Percentiles rank a stretch among this genome's conserved stretches.
phyloP scores from a whole-genome alignment of 805 yeast species.

The Cyberlindnera sargentensis region DNA sequence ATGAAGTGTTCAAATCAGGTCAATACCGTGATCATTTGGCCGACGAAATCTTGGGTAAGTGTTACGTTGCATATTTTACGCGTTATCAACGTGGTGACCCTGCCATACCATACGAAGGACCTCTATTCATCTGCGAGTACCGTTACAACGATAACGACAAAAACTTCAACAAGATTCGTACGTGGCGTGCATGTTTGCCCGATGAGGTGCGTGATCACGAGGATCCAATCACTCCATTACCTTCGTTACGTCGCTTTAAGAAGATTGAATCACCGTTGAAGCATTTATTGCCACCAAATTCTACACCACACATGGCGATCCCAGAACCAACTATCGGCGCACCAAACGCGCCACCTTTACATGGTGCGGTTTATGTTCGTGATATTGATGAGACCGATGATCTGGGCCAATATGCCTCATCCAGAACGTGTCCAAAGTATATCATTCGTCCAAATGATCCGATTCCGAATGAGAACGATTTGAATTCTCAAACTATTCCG shows the following conservation, averaged over 20 bases:
- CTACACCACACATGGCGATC: conserved; percentile 62
- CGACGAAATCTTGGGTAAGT: conserved; percentile 84
- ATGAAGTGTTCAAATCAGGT: conserved; percentile 95
- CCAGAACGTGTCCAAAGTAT: conserved; percentile 37
- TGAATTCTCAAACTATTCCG: conserved; percentile 14
- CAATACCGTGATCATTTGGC: conserved; percentile 92
- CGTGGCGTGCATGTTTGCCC: conserved; percentile 98
- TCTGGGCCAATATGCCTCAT: conserved; percentile 64
- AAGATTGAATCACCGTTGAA: conserved; percentile 82
- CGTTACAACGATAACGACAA: conserved; percentile 89
- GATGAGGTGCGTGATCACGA: conserved; percentile 86
- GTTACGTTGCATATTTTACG: conserved; percentile 91
- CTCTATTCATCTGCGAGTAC: conserved; percentile 89
- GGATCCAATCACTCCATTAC: conserved; percentile 71
- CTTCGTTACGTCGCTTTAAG: conserved; percentile 59
- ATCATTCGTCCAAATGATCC: conserved; percentile 38
- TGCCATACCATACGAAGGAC: conserved; percentile 68
- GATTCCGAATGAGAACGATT: conserved; percentile 17
- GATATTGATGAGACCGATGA: conserved; percentile 76
- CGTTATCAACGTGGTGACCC: conserved; percentile 95
- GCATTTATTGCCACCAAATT: conserved; percentile 67
- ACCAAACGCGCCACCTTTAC: conserved; percentile 86
- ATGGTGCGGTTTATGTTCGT: conserved; percentile 83
- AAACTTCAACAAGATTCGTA: conserved; percentile 87
- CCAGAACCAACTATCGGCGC: conserved; percentile 82